Evolutionary conservation across 2,329 filamentous ascomycete genomes (phyloP).

Genomic region (Neophaeococcomyces aloes): DNA sequence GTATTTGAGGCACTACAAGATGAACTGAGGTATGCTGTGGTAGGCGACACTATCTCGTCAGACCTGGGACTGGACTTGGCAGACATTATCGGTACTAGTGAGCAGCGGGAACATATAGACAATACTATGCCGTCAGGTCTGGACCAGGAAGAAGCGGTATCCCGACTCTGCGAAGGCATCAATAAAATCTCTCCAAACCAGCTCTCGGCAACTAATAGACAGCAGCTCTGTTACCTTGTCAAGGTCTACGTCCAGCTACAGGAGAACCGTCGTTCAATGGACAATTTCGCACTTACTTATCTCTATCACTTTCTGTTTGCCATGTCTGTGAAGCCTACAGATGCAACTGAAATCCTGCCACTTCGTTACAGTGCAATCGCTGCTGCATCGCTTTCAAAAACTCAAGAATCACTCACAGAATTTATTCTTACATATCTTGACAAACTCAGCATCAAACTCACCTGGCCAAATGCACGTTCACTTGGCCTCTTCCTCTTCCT

Average conservation of each 20-base stretch:
- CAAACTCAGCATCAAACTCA: conserved; percentile 47
- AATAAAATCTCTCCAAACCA: background rate
- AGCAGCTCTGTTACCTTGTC: conserved; percentile 66
- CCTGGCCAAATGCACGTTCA: conserved; percentile 76
- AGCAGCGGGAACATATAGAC: conserved; percentile 41
- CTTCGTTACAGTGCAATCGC: conserved; percentile 62
- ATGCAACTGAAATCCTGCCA: background rate
- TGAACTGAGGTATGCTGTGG: conserved; percentile 69
- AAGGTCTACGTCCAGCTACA: conserved; percentile 78
- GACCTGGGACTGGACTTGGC: background rate
- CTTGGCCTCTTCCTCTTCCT: conserved; percentile 95
- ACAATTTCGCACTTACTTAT: conserved; percentile 73
- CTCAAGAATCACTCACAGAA: conserved; percentile 82
- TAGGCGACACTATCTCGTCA: conserved; percentile 49
- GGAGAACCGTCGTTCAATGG: conserved; percentile 76
- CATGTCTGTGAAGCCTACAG: background rate
- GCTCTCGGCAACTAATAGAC: conserved; percentile 36
- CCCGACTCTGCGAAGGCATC: background rate
- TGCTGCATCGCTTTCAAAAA: conserved; percentile 54
- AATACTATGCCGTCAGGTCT: background rate
- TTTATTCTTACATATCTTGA: conserved; percentile 72
- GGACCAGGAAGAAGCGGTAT: background rate
- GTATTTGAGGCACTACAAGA: conserved; percentile 64
- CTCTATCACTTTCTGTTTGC: conserved; percentile 33
- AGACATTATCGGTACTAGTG: conserved; percentile 41